These are phyloP conservation scores for Alternaria sp. DNA, from an alignment of 2,329 filamentous ascomycete species.

Conservation along the genomic window DNA sequence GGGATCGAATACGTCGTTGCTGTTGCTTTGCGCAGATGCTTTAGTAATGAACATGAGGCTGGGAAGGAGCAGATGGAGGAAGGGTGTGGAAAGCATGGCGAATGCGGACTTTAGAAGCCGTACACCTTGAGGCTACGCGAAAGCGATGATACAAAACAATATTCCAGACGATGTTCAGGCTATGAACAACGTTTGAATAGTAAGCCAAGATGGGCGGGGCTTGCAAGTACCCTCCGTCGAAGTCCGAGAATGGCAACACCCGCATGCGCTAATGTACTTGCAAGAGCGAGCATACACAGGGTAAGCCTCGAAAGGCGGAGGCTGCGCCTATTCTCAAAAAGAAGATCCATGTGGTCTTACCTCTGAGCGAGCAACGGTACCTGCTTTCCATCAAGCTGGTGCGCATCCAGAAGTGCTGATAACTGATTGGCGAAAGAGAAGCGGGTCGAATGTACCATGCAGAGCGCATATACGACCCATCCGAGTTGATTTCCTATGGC, in stretches of 20 bases:
- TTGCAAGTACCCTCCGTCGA: not conserved
- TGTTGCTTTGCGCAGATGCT: conserved; percentile 23
- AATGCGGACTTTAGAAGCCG: not conserved
- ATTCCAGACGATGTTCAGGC: not conserved
- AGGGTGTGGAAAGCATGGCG: conserved; percentile 25
- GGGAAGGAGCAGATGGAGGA: conserved; percentile 20
- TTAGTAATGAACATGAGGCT: conserved; percentile 26
- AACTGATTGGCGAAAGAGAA: not conserved
- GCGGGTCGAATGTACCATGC: not conserved
- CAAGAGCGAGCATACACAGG: not conserved
- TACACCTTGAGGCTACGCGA: not conserved
- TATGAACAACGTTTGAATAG: not conserved
- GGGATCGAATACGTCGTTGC: conserved; percentile 22
- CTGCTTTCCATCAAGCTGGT: conserved; percentile 13
- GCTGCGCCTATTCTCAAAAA: not conserved
- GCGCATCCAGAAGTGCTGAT: not conserved
- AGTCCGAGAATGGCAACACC: not conserved
- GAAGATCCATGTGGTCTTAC: conserved; percentile 11
- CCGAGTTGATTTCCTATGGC: not conserved
- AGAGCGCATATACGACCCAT: not conserved
- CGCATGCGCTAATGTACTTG: not conserved
- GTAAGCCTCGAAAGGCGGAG: not conserved
- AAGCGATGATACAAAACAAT: not conserved
- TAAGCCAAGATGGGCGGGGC: not conserved
- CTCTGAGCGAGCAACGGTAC: conserved; percentile 14